A percentile compares a stretch with the other conserved stretches of the same genome.
These are phyloP conservation scores for Raphanus sativus DNA, from an alignment of 345 rosid genomes.

Conservation along the genomic window DNA sequence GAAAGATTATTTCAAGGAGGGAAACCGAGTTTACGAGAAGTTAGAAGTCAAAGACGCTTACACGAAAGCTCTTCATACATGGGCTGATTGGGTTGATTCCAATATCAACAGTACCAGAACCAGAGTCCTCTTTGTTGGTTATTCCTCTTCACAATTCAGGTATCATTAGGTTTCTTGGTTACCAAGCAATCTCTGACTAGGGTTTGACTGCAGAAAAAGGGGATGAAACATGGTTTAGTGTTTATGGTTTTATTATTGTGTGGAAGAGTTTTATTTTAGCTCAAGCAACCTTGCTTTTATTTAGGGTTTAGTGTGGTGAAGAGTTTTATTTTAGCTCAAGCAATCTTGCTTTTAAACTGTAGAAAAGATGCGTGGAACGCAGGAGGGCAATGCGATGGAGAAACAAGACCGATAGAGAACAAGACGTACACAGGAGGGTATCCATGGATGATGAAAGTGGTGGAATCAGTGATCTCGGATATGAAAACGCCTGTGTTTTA, in stretches of 20 bases:
- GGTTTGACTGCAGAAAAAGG: no score
- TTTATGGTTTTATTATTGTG: neutral
- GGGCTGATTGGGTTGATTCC: conserved; percentile 75
- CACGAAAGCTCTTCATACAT: conserved; percentile 59
- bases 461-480: conserved; percentile 61
- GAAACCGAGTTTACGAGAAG: conserved; percentile 48
- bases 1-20: conserved; percentile 66
- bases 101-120: conserved; percentile 52
- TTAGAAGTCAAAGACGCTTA: conserved; percentile 61
- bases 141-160: conserved; percentile 82
- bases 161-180: neutral
- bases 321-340: neutral
- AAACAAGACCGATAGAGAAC: conserved; percentile 46
- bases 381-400: conserved; percentile 58
- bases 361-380: conserved; percentile 66
- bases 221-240: neutral
- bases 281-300: neutral
- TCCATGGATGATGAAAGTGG: conserved; percentile 73
- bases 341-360: neutral
- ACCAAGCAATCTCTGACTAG: no score
- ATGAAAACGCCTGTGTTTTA: conserved; percentile 72
- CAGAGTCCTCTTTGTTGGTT: conserved; percentile 67
- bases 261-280: neutral
- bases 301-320: no score
- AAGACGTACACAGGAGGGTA: conserved; percentile 42